Percentiles rank a stretch among this genome's conserved stretches.
Evolutionary conservation across 83 land plant species (phyloP).

Genomic region (Thuja plicata): DNA sequence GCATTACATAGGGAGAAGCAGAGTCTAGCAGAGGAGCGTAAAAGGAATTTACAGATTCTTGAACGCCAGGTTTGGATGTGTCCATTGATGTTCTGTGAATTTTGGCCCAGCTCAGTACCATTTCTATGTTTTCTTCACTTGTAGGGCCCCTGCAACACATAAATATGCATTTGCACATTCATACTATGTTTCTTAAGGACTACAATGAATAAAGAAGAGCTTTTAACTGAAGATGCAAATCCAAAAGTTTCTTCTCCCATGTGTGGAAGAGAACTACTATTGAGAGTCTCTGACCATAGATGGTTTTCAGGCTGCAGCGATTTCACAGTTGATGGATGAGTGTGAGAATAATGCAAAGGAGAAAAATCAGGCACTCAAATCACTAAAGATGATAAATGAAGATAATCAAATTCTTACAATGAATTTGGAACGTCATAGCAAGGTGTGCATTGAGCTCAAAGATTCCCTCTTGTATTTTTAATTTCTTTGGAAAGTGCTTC

Average conservation of each 20-base stretch:
- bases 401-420: conserved; percentile 10
- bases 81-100: background rate
- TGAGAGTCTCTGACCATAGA: background rate
- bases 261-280: background rate
- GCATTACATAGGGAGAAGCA: conserved; percentile 2
- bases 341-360: conserved; percentile 8
- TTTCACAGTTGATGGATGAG: conserved; percentile 10
- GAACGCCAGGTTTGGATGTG: background rate
- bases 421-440: conserved; percentile 14
- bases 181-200: background rate
- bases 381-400: conserved; percentile 12
- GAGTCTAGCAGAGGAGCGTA: conserved; percentile 11
- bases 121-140: background rate
- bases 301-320: conserved; percentile 1
- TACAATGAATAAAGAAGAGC: background rate
- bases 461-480: background rate
- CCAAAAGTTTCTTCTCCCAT: background rate
- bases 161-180: background rate
- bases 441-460: background rate
- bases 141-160: background rate
- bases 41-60: conserved; percentile 9
- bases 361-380: conserved; percentile 6
- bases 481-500: background rate
- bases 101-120: background rate
- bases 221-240: background rate